Base-by-base conservation (phyloP, 2,329 filamentous ascomycete species). In the Cladosporium cucumerinum region DNA sequence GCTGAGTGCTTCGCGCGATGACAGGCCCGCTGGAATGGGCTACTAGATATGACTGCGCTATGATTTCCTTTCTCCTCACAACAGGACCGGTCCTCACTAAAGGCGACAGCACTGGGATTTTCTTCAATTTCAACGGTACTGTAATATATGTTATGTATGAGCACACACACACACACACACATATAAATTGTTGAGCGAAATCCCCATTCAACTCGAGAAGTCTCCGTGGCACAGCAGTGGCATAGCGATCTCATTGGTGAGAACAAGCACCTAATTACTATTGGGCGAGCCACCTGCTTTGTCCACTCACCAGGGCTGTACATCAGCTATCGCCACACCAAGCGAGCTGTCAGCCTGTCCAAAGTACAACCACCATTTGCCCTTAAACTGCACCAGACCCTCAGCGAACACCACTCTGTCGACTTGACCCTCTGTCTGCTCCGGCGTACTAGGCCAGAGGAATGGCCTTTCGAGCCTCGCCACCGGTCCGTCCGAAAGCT, bases 361-460 rank as follows among this genome's bases (percentile, higher is more conserved):
- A 66, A 73, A 75, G 62, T 75, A 75, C 65, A 76, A 61, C 28
- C 72, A 72, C 74, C 73, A 76, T 55, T 72, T 69, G 4, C 73
- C 72, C 51, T 70, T 69, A 55, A 74, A 75, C 59, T 76, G 73
- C 23, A 75, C 73, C 59, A 76, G 61, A n/a, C 73, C 74, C 61
- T 76, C 74, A 28, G 68, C 69, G 66, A 76, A 76, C 2, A 74
- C 70, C 21, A 76, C 74, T 32, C 71, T 68, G 66, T 74, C 70
- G 7, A 76, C 74, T 62, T 75, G 73, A 21, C 74, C 74, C 25
- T 71, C 63, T 21, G 72, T 66, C 69, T 76, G 73, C 25, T 72
- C 66, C 16, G 63, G 66, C 36, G 66, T 71, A 39, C 66, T 69
- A 14, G 73, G 73, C 39, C 69, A 67, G 39, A 76, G 64, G 58